phyloP scores from a whole-genome alignment of 2,329 filamentous ascomycete genomes.

The Fusarium siculi region DNA sequence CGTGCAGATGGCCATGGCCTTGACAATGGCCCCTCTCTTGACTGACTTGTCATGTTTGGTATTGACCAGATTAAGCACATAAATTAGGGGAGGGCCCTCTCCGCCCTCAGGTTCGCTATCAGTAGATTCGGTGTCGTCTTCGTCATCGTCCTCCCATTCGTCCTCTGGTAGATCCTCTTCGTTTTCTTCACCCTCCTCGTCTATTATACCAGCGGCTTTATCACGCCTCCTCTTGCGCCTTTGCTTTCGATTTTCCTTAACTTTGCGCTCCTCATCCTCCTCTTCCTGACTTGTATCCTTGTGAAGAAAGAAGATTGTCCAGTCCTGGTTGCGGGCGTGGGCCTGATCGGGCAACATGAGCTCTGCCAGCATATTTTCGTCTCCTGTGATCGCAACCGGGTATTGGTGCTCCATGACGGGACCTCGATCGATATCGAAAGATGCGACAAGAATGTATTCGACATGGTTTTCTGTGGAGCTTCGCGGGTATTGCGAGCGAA shows the following conservation, averaged over 20 bases:
- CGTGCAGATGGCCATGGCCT: constrained; percentile 99
- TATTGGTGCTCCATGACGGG: constrained; percentile 99
- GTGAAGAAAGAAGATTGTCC: constrained; percentile 99
- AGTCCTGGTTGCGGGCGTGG: constrained; percentile 93
- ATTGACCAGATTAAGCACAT: constrained; percentile 97
- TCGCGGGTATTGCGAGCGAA: constrained; percentile 81
- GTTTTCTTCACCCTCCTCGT: constrained; percentile 55
- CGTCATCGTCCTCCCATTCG: constrained; percentile 60
- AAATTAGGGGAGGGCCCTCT: constrained; percentile 92
- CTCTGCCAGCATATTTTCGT: constrained; percentile 98
- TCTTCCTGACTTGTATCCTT: constrained; percentile 90
- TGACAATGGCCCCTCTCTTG: constrained; percentile 93
- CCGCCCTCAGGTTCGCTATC: constrained; percentile 74
- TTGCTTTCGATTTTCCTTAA: constrained; percentile 64
- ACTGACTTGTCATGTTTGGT: constrained; percentile 95
- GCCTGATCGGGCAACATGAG: constrained; percentile 98
- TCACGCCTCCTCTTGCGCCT: constrained; percentile 64
- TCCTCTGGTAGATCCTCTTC: constrained; percentile 59
- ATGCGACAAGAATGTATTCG: constrained; percentile 97
- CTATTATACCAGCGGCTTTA: constrained; percentile 59
- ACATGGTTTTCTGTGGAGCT: constrained; percentile 88
- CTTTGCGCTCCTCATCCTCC: constrained; percentile 76
- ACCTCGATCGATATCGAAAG: constrained; percentile 95
- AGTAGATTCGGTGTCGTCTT: constrained; percentile 62
- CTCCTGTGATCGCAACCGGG: constrained; percentile 91